phyloP scores from a whole-genome alignment of 2,329 filamentous ascomycete genomes.

The Cercospora janseana region DNA sequence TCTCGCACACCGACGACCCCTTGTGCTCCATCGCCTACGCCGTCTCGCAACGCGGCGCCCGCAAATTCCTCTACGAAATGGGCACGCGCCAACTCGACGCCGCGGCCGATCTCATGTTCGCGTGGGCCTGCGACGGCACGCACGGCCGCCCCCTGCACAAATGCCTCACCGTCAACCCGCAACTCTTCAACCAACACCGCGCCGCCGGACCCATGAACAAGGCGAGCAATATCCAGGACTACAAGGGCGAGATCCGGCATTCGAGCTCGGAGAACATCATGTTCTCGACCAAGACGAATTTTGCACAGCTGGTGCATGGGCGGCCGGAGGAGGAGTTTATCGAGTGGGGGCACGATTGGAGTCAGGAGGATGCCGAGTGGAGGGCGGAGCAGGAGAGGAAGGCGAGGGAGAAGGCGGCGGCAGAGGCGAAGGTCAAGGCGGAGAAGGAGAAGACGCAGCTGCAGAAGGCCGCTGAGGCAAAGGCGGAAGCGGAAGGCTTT shows the following conservation, averaged over 20 bases:
- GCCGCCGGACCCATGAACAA: slow-evolving; percentile 38
- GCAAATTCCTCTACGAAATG: slow-evolving; percentile 45
- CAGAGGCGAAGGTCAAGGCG: not conserved
- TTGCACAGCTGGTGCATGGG: slow-evolving; percentile 39
- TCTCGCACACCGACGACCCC: slow-evolving; percentile 42
- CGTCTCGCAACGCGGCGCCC: slow-evolving; percentile 45
- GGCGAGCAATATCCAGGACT: slow-evolving; percentile 42
- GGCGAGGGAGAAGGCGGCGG: not conserved
- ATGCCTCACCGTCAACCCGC: slow-evolving; percentile 44
- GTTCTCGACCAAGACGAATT: slow-evolving; percentile 44
- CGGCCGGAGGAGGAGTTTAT: slow-evolving; percentile 29
- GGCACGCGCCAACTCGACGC: slow-evolving; percentile 43
- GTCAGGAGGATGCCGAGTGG: not conserved
- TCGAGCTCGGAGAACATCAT: slow-evolving; percentile 38
- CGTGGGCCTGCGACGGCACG: slow-evolving; percentile 29
- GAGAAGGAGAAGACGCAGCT: not conserved
- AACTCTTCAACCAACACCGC: slow-evolving; percentile 48
- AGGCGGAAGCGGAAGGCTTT: not conserved
- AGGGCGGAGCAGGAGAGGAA: not conserved
- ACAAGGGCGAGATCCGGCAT: slow-evolving; percentile 30
- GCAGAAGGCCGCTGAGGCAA: not conserved
- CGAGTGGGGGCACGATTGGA: slow-evolving; percentile 6
- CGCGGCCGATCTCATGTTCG: slow-evolving; percentile 37
- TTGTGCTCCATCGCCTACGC: slow-evolving; percentile 48
- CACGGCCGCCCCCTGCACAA: slow-evolving; percentile 35